A percentile compares a stretch with the other conserved stretches of the same genome.
phyloP scores from a whole-genome alignment of 768 basidiomycete species.

The Lepiota subincarnata region DNA sequence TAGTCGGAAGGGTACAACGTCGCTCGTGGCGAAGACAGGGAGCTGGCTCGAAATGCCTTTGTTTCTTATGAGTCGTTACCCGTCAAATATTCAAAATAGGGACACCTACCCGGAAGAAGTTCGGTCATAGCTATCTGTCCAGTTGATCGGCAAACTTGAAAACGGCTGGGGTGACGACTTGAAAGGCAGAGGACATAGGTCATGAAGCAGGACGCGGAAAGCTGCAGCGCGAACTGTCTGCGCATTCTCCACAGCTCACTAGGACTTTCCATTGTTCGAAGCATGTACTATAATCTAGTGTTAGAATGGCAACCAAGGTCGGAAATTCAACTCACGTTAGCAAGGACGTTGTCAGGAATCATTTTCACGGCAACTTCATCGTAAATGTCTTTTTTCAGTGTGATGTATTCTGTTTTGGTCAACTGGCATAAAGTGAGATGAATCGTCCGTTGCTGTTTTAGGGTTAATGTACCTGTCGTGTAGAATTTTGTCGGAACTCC shows the following conservation, averaged over 20 bases:
- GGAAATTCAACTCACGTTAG: slow-evolving; percentile 53
- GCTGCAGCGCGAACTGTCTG: slow-evolving; percentile 91
- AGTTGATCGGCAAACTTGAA: slow-evolving; percentile 85
- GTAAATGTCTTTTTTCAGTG: slow-evolving; percentile 76
- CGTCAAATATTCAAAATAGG: background rate
- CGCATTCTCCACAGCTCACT: slow-evolving; percentile 94
- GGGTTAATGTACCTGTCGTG: slow-evolving; percentile 35
- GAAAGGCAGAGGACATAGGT: slow-evolving; percentile 84
- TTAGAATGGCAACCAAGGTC: background rate
- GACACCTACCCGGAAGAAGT: slow-evolving; percentile 67
- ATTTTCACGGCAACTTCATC: slow-evolving; percentile 87
- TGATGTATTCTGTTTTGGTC: slow-evolving; percentile 60
- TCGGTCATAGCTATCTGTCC: slow-evolving; percentile 94
- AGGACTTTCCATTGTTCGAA: slow-evolving; percentile 75
- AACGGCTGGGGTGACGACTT: slow-evolving; percentile 77
- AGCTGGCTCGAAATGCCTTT: slow-evolving; percentile 40
- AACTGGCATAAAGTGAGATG: slow-evolving; percentile 33
- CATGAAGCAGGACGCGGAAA: slow-evolving; percentile 88
- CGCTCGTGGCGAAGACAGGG: slow-evolving; percentile 71
- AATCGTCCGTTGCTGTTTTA: background rate
- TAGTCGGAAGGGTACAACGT: slow-evolving; percentile 93
- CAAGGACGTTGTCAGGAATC: slow-evolving; percentile 84
- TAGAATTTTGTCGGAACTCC: slow-evolving; percentile 49
- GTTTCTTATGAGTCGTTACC: background rate
- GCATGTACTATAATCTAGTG: slow-evolving; percentile 70